These are phyloP conservation scores for Stachybotrys chartarum DNA, from an alignment of 2,329 filamentous ascomycete genomes.

Conservation along the genomic window DNA sequence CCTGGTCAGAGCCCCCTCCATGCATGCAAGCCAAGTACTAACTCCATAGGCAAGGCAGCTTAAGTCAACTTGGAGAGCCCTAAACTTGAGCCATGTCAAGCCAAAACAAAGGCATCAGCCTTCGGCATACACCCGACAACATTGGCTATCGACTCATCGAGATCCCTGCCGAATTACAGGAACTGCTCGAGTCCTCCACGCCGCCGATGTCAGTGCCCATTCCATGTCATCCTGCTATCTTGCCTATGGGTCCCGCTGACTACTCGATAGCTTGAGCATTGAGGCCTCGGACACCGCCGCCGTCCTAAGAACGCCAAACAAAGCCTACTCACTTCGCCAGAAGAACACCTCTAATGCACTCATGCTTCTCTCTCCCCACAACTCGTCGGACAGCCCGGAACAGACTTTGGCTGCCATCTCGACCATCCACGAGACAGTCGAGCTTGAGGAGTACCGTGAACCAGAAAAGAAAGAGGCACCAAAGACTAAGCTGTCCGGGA, in stretches of 20 bases:
- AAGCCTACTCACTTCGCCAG: slow-evolving; percentile 53
- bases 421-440: slow-evolving; percentile 55
- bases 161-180: slow-evolving; percentile 51
- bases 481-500: slow-evolving; percentile 32
- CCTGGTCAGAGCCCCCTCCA: not conserved
- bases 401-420: slow-evolving; percentile 40
- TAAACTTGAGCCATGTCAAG: slow-evolving; percentile 30
- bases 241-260: not conserved
- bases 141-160: slow-evolving; percentile 54
- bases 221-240: not conserved
- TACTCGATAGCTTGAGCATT: slow-evolving; percentile 33
- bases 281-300: slow-evolving; percentile 42
- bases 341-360: slow-evolving; percentile 64
- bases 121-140: slow-evolving; percentile 41
- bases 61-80: not conserved
- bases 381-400: slow-evolving; percentile 12
- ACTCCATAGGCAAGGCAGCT: not conserved
- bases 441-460: slow-evolving; percentile 41
- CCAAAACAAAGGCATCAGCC: slow-evolving; percentile 40
- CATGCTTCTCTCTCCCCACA: slow-evolving; percentile 40
- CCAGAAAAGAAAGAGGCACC: slow-evolving; percentile 13
- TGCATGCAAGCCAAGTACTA: no score
- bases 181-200: slow-evolving; percentile 44
- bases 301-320: slow-evolving; percentile 42
- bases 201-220: slow-evolving; percentile 41